phyloP scores from a whole-genome alignment of 139 green algal genomes.

The Coelastrella sp. region DNA sequence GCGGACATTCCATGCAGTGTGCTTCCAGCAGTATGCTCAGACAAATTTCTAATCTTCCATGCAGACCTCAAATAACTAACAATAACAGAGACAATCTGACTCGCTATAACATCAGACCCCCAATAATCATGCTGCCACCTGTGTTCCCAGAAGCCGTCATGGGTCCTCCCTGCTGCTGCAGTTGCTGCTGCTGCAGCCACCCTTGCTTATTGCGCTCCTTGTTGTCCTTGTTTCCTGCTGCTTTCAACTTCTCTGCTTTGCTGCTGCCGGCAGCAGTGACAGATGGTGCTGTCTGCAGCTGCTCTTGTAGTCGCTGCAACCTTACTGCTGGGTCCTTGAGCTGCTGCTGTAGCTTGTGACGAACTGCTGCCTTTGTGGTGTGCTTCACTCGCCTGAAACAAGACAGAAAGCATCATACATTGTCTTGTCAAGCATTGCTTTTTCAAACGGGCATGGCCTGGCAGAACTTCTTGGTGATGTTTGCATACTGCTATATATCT shows the following conservation, averaged over 20 bases:
- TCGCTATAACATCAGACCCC: too few relatives aligned
- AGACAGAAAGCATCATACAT: background rate
- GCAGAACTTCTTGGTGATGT: background rate
- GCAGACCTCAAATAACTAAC: too few relatives aligned
- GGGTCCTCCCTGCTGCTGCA: too few relatives aligned
- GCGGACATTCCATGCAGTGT: too few relatives aligned
- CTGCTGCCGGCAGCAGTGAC: background rate
- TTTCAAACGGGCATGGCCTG: background rate
- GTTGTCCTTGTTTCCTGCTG: background rate
- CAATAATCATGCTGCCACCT: too few relatives aligned
- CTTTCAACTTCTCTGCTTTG: too few relatives aligned
- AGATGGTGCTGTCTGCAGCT: background rate
- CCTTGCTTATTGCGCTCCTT: too few relatives aligned
- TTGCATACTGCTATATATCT: background rate
- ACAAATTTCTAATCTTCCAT: too few relatives aligned
- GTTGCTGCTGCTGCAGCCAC: too few relatives aligned
- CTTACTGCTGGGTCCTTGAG: slow-evolving; percentile 44
- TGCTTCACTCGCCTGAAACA: slow-evolving; percentile 48
- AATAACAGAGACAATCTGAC: too few relatives aligned
- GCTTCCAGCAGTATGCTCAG: too few relatives aligned
- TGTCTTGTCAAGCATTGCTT: background rate
- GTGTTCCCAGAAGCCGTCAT: too few relatives aligned
- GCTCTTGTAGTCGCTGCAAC: slow-evolving; percentile 43
- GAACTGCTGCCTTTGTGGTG: slow-evolving; percentile 9
- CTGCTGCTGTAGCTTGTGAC: slow-evolving; percentile 45